Conservation (phyloP, 371 early-diverging fungal species). For the Dinochytrium kinnereticum region DNA sequence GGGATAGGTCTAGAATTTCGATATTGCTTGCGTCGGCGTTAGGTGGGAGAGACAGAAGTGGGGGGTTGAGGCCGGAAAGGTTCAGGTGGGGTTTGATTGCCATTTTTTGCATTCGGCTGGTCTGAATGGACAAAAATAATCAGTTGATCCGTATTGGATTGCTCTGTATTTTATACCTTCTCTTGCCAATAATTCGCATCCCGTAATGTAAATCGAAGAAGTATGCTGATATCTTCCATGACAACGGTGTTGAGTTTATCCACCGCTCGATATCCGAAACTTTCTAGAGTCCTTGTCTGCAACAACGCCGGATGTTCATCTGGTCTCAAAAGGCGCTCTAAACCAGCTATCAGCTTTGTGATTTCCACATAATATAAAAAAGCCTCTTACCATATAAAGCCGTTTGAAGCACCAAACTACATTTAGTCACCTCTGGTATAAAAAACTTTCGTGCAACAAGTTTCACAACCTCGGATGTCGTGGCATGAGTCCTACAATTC, state of each 20-base stretch:
- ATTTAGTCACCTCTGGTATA: constrained; percentile 35
- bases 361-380: neutral
- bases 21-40: constrained; percentile 63
- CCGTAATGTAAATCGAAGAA: constrained; percentile 78
- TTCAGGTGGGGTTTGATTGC: constrained; percentile 63
- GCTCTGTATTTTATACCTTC: too few species aligned
- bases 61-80: constrained; percentile 68
- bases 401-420: constrained; percentile 18
- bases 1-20: constrained; percentile 73
- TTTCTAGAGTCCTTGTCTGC: constrained; percentile 29
- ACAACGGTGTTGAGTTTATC: constrained; percentile 79
- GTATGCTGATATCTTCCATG: constrained; percentile 84
- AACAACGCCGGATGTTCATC: constrained; percentile 31
- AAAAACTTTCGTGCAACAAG: constrained; percentile 35
- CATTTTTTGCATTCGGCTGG: constrained; percentile 71
- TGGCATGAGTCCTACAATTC: constrained; percentile 22
- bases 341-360: neutral
- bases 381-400: neutral
- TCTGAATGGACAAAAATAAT: constrained; percentile 66
- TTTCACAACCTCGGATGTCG: constrained; percentile 29
- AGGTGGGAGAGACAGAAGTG: constrained; percentile 60
- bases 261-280: constrained; percentile 29
- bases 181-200: constrained; percentile 52
- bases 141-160: constrained; percentile 55
- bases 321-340: constrained; percentile 29